Base-by-base conservation (phyloP, 176 grass and related monocot species). In the Juncus inflexus region DNA sequence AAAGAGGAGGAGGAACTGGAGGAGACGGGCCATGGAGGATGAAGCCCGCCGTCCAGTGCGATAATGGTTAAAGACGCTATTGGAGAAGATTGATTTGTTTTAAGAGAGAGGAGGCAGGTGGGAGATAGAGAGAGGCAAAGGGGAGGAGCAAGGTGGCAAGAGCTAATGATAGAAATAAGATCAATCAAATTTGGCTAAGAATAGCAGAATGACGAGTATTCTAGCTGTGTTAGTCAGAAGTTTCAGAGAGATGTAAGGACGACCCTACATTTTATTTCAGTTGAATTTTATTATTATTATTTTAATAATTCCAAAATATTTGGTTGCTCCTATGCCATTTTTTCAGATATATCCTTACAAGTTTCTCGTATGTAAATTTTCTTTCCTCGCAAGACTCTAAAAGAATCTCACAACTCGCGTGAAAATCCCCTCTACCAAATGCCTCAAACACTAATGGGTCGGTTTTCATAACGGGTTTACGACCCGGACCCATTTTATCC, bases 291-390 rank as follows among this genome's bases (percentile, higher is more conserved):
- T 39, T 53, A 41, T 54, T 13, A 16, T 36, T 3, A 51, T 58
- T 68, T 90, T 75, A 95, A 78, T 95, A 95, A 67, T 95, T 95
- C 86, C 86, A 95, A 74, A 95, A 95, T 53, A 95, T 70, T 61
- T 95, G 90, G 74, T 87, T 77, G 55, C 65, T 87, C 73, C 86
- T 83, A 51, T 90, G 69, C 39, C 71, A 64, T 42, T 85, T 95
- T 65, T 61, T 87, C 15, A 95, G 52, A 77, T 95, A 84, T 2
- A 87, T 50, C 16, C 63, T 60, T 36, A 95, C 12, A 65, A 95
- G 61, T 71, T 75, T 74, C 37, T 82, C 70, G 65, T 95, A 95
- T 43, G 86, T 84, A 80, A 83, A 90, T n/a, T 50, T 77, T 43
- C 63, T 76, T 62, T 72, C 63, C 52, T 53, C 61, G 3, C 15